Base-by-base conservation (phyloP, 352 stramenopile species). In the Phytophthora sojae region DNA sequence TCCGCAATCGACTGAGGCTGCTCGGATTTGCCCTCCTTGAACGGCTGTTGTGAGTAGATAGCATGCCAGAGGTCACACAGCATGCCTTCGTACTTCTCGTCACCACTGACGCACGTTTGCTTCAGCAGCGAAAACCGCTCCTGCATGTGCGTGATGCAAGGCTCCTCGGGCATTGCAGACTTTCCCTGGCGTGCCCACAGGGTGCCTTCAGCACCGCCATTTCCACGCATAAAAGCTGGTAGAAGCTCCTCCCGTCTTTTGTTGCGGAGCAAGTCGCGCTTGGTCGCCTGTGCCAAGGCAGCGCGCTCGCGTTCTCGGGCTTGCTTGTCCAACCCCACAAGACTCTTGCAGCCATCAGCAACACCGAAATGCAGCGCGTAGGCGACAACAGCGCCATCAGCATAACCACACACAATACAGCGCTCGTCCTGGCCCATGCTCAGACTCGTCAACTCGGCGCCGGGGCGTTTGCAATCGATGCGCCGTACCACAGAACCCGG, bases 321-420 rank as follows among this genome's bases (percentile, higher is more conserved):
- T 61, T 88, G 84, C 39, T 91, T 91, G 60, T 95, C 88, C 32
- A 94, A 50, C 25, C 83, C 83, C 0, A 85, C 77, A 4, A 85
- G 69, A 65, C 86, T 91, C 62, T 92, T 92, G 63, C 86, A 93
- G 17, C 83, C 84, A 68, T 95, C 86, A 14, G 83, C 76, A 58
- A 96, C 81, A 32, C 89, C 89, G 57, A 91, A 96, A 69, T 95
- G 89, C 59, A 96, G 73, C 21, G 89, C 89, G 44, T 95, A 95
- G 15, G 87, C 86, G 15, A 95, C 85, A 29, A 96, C 73, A 47
- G 86, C 80, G 29, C 89, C 89, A 73, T 95, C 89, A 29, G 85
- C 85, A 67, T 94, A 95, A 29, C 89, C 89, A 32, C 86, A 94
- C 39, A 96, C 56, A 21, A 96, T 86, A 56, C 89, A 95, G 17